These are phyloP conservation scores for Mycena galericulata DNA, from an alignment of 768 basidiomycete genomes.

Conservation along the genomic window DNA sequence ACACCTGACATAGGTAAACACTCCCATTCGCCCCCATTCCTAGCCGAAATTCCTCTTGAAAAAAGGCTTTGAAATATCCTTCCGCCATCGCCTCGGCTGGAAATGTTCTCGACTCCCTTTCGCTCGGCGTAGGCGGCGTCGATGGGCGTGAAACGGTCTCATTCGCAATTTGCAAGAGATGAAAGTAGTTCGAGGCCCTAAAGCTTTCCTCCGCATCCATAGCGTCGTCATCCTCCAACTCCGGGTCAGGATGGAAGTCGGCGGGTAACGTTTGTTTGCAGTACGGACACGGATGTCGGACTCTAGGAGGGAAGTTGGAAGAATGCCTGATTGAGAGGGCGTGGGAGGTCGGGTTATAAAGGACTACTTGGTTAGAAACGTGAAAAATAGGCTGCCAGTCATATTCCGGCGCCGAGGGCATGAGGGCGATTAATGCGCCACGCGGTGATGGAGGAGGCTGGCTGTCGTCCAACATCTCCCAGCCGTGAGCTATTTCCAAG, in stretches of 20 bases:
- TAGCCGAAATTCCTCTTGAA: slow-evolving; percentile 87
- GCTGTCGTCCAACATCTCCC: slow-evolving; percentile 19
- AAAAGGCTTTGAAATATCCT: slow-evolving; percentile 94
- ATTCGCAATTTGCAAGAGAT: slow-evolving; percentile 78
- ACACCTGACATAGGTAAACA: slow-evolving; percentile 89
- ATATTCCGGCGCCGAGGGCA: slow-evolving; percentile 31
- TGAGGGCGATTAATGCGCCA: slow-evolving; percentile 32
- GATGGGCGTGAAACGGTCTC: slow-evolving; percentile 68
- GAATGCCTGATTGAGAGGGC: slow-evolving; percentile 74
- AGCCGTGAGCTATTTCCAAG: not conserved
- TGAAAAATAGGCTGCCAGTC: slow-evolving; percentile 87
- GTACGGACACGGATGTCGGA: slow-evolving; percentile 70
- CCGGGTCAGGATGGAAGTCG: slow-evolving; percentile 51
- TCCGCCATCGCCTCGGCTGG: slow-evolving; percentile 84
- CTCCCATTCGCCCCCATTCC: slow-evolving; percentile 97
- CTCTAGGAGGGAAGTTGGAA: slow-evolving; percentile 38
- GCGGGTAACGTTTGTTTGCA: slow-evolving; percentile 73
- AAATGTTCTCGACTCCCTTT: slow-evolving; percentile 56
- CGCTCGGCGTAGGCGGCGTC: slow-evolving; percentile 54
- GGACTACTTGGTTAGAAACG: slow-evolving; percentile 86
- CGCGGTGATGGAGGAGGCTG: slow-evolving; percentile 25
- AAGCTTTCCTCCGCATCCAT: slow-evolving; percentile 57
- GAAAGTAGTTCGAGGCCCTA: slow-evolving; percentile 84
- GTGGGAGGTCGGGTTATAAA: slow-evolving; percentile 89
- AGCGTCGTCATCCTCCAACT: slow-evolving; percentile 43